These are phyloP conservation scores for Elasticomyces elasticus DNA, from an alignment of 495 filamentous ascomycete species.

Conservation along the genomic window DNA sequence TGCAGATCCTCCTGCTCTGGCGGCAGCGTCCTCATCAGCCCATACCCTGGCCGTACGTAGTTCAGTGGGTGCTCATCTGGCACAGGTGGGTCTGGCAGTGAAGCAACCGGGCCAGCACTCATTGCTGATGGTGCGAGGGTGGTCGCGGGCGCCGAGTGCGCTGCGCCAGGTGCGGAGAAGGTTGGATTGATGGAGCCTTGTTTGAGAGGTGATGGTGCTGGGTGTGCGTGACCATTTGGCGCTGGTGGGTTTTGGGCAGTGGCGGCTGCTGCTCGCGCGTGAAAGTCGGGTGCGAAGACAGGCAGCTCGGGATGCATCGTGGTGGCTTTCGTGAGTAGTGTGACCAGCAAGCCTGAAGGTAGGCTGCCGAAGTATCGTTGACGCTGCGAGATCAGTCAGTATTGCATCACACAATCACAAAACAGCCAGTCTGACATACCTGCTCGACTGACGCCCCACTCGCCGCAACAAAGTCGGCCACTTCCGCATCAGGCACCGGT, in stretches of 20 bases:
- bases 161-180: neutral
- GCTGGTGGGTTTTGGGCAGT: neutral
- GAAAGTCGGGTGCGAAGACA: slow-evolving; percentile 32
- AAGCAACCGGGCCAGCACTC: neutral
- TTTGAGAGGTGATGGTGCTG: neutral
- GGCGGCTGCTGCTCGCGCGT: slow-evolving; percentile 11
- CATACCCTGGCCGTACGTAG: slow-evolving; percentile 33
- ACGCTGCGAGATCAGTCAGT: slow-evolving; percentile 29
- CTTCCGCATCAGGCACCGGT: slow-evolving; percentile 17
- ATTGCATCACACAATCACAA: neutral
- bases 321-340: slow-evolving; percentile 38
- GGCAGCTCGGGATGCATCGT: slow-evolving; percentile 34
- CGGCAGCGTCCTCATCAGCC: slow-evolving; percentile 28
- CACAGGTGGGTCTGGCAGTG: slow-evolving; percentile 20
- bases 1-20: slow-evolving; percentile 32
- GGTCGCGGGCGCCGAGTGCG: neutral
- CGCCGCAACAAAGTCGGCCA: slow-evolving; percentile 13
- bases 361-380: slow-evolving; percentile 40
- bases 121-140: neutral
- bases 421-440: slow-evolving; percentile 6
- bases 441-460: slow-evolving; percentile 15
- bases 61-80: slow-evolving; percentile 30
- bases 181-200: neutral
- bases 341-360: slow-evolving; percentile 35
- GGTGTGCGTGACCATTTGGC: slow-evolving; percentile 12